These are phyloP conservation scores for Ensete ventricosum DNA, from an alignment of 176 grass and related monocot species.

Conservation along the genomic window DNA sequence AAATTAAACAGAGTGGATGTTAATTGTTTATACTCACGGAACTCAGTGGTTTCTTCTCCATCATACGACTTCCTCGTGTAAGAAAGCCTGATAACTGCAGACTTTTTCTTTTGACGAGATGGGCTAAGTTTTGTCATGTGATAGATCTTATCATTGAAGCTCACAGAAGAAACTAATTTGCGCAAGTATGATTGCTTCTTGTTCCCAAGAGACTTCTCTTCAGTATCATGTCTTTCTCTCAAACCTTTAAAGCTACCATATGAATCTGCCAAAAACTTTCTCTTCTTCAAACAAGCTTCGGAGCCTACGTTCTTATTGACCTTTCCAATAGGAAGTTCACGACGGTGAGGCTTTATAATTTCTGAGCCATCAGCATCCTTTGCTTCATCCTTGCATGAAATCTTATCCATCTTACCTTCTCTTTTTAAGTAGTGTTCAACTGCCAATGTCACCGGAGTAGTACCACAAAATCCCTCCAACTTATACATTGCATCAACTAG, in stretches of 20 bases:
- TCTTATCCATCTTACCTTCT: constrained; percentile 28
- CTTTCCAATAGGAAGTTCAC: constrained; percentile 26
- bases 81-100: constrained; percentile 63
- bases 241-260: constrained; percentile 50
- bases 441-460: constrained; percentile 45
- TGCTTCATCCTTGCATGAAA: constrained; percentile 4
- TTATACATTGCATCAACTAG: constrained; percentile 47
- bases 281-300: constrained; percentile 23
- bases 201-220: constrained; percentile 46
- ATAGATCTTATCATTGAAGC: constrained; percentile 76
- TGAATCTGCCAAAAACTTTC: constrained; percentile 26
- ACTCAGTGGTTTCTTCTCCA: constrained; percentile 42
- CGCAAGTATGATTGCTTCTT: constrained; percentile 45
- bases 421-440: constrained; percentile 64
- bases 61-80: constrained; percentile 74
- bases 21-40: constrained; percentile 33
- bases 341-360: neutral
- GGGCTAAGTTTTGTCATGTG: constrained; percentile 37
- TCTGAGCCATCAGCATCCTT: neutral
- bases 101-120: constrained; percentile 47
- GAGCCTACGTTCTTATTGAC: constrained; percentile 36
- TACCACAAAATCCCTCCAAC: constrained; percentile 40
- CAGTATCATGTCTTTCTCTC: constrained; percentile 42
- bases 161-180: constrained; percentile 68
- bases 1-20: neutral